These are phyloP conservation scores for Nicotiana sylvestris DNA, from an alignment of 257 asterid species.

Conservation along the genomic window DNA sequence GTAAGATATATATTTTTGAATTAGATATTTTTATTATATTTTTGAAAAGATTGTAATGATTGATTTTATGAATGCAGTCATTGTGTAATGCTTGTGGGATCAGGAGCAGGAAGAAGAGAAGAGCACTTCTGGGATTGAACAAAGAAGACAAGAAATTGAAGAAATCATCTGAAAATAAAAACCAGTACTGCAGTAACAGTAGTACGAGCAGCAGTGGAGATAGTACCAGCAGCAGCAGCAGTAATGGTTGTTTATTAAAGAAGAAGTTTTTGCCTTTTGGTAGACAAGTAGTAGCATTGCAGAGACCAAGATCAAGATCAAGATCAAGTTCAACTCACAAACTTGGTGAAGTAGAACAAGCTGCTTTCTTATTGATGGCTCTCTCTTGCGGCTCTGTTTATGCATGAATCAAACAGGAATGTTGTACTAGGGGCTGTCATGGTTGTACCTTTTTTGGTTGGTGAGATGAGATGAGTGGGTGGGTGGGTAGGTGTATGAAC, in stretches of 20 bases:
- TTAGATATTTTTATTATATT: neutral
- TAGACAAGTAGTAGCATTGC: constrained; percentile 51
- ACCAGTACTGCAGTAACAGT: constrained; percentile 16
- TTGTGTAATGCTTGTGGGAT: constrained; percentile 98
- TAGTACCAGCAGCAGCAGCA: constrained; percentile 27
- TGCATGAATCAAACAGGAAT: constrained; percentile 35
- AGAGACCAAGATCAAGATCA: constrained; percentile 69
- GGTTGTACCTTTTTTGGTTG: neutral
- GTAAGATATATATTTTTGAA: neutral
- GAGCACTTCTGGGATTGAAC: constrained; percentile 66
- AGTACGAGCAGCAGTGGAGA: constrained; percentile 58
- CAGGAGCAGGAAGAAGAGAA: constrained; percentile 83
- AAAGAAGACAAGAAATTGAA: constrained; percentile 70
- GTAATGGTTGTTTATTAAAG: constrained; percentile 35
- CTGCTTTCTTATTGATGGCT: constrained; percentile 83
- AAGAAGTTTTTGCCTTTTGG: constrained; percentile 52
- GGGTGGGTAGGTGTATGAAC: neutral
- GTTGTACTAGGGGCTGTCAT: neutral
- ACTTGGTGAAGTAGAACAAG: constrained; percentile 84
- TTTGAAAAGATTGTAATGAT: neutral
- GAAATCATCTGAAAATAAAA: constrained; percentile 29
- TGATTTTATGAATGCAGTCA: constrained; percentile 50
- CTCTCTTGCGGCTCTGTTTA: constrained; percentile 84
- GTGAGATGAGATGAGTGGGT: neutral
- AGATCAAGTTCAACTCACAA: constrained; percentile 36